phyloP scores from a whole-genome alignment of 192 early-diverging fungal genomes.

The Gamsiella multidivaricata region DNA sequence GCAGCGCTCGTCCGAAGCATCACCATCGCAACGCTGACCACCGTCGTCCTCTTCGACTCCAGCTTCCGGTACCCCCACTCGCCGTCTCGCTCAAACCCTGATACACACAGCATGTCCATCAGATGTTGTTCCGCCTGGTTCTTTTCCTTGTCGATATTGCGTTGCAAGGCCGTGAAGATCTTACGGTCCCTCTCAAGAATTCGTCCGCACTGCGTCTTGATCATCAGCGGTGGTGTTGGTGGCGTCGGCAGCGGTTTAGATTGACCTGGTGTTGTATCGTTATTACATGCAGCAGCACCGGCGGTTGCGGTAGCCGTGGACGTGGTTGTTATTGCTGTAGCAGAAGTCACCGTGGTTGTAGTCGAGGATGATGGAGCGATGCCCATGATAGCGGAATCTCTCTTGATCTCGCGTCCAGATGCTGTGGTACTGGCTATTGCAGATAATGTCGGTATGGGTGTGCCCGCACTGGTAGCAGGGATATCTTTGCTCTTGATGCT shows the following conservation, averaged over 20 bases:
- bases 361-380: conserved; percentile 10
- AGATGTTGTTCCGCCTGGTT: conserved; percentile 79
- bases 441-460: neutral
- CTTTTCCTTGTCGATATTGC: conserved; percentile 75
- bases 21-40: conserved; percentile 76
- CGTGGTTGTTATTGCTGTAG: neutral
- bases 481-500: neutral
- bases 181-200: conserved; percentile 71
- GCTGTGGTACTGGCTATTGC: too few relatives aligned
- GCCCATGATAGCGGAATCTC: too few relatives aligned
- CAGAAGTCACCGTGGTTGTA: neutral
- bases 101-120: conserved; percentile 84
- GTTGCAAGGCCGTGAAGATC: conserved; percentile 79
- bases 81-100: conserved; percentile 77
- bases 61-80: conserved; percentile 77
- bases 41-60: conserved; percentile 72
- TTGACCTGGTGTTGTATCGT: neutral
- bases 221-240: conserved; percentile 14
- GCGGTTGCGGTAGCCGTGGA: neutral
- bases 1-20: conserved; percentile 70
- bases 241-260: neutral
- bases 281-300: too few relatives aligned
- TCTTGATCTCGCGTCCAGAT: too few relatives aligned
- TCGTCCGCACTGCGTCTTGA: conserved; percentile 71
- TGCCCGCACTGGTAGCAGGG: neutral